Base-by-base conservation (phyloP, 2,329 filamentous ascomycete species). In the Aspergillus uvarum region DNA sequence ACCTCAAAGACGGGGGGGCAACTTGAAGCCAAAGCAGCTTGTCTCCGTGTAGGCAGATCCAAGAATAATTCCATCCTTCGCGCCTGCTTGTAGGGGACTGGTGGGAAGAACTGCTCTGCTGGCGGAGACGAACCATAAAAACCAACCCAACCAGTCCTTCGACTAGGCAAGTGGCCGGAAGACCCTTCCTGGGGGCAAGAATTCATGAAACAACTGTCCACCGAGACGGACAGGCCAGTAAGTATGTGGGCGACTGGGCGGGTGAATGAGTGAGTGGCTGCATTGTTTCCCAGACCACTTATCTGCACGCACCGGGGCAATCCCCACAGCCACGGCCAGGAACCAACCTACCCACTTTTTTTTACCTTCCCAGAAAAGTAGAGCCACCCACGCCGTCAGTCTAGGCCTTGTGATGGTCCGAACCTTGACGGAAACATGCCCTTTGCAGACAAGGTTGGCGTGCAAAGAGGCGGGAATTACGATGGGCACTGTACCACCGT, bases 391-490 rank as follows among this genome's bases (percentile, higher is more conserved):
- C 64, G 63, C 68, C 65, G 61, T 65, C 62, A 60, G 65, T 66
- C 68, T 69, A 65, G 68, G 59, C 68, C 62, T 63, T 50, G 58
- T 59, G 53, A 54, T 67, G 63, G 66, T 56, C 62, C 63, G 60
- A 70, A 69, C 66, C 54, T 66, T 64, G 62, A 63, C 47, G 59
- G 50, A 61, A 47, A 57, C 31, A 47, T 56, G 52, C 52, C 38
- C 26, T 47, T 38, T 47, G 56, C 56, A 62, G 53, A 61, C 57
- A 51, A 50, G 59, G 53, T 42, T 62, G 51, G 65, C 56, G 63
- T 59, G 58, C 60, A 32, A 31, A 49, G 60, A 55, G 51, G 38
- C 58, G 44, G 58, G 57, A 64, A 66, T 66, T 65, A 54, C 59
- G 63, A 66, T 66, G 65, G 52, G 65, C 63, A 53, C 35, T 47